Percentiles rank a stretch among this genome's conserved stretches.
phyloP scores from a whole-genome alignment of 2,329 filamentous ascomycete genomes.

The Colletotrichum agaves region DNA sequence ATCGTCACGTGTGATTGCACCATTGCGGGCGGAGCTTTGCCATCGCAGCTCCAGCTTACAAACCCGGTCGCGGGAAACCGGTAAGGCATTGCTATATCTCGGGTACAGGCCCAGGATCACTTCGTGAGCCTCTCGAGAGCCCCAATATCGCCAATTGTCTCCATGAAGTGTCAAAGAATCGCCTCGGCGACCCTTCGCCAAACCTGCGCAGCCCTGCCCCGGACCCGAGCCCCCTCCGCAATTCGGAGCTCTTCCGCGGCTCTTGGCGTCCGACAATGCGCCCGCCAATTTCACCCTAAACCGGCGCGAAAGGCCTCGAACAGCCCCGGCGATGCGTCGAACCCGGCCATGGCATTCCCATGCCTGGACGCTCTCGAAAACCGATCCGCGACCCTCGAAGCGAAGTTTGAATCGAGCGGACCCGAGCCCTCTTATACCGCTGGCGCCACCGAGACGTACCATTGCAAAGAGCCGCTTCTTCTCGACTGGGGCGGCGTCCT shows the following conservation, averaged over 20 bases:
- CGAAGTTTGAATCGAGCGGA: constrained; percentile 75
- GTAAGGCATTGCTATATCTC: not conserved
- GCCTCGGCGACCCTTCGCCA: constrained; percentile 38
- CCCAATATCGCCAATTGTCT: not conserved
- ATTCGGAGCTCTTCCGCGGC: constrained; percentile 15
- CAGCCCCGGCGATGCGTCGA: constrained; percentile 64
- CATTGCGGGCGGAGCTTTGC: constrained; percentile 18
- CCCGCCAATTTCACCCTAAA: constrained; percentile 35
- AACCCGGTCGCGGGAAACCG: constrained; percentile 15
- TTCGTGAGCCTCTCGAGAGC: not conserved
- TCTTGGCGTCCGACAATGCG: constrained; percentile 17
- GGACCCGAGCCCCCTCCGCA: constrained; percentile 16
- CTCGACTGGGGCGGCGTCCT: constrained; percentile 97
- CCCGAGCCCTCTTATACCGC: constrained; percentile 95
- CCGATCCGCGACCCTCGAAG: constrained; percentile 78
- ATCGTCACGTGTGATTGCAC: constrained; percentile 37
- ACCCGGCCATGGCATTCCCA: constrained; percentile 88
- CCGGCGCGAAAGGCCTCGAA: constrained; percentile 30
- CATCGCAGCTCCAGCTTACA: constrained; percentile 29
- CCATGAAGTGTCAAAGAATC: constrained; percentile 39
- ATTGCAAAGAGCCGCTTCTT: constrained; percentile 77
- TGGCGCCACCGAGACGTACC: constrained; percentile 83
- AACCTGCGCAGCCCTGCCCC: constrained; percentile 14
- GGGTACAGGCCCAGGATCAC: not conserved
- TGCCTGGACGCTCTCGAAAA: constrained; percentile 88